phyloP scores from a whole-genome alignment of 2,329 filamentous ascomycete species.

The Talaromyces sp. region DNA sequence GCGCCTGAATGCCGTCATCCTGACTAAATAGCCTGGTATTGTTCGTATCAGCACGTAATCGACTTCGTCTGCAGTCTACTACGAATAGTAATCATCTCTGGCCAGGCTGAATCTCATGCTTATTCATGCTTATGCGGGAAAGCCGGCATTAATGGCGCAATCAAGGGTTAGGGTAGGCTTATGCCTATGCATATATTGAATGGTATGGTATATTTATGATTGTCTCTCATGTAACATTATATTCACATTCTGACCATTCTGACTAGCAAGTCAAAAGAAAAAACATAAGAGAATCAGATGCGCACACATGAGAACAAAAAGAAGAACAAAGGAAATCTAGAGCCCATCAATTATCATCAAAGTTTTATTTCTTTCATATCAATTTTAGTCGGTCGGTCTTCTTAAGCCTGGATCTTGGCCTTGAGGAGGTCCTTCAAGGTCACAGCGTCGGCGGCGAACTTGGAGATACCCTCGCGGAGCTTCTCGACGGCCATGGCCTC shows the following conservation, averaged over 20 bases:
- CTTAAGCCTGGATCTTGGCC: constrained; percentile 67
- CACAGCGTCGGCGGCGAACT: constrained; percentile 93
- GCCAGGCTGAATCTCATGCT: not conserved
- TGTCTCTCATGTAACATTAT: not conserved
- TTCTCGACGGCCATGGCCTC: constrained; percentile 99
- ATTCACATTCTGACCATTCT: constrained; percentile 5
- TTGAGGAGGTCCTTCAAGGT: constrained; percentile 90
- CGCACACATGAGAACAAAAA: not conserved
- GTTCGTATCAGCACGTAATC: not conserved
- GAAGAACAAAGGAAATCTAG: constrained; percentile 1
- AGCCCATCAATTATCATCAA: constrained; percentile 8
- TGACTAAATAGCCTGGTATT: not conserved
- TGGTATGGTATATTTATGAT: too few species aligned
- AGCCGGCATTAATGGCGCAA: not conserved
- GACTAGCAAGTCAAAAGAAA: not conserved
- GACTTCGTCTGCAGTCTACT: too few species aligned
- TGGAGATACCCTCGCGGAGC: constrained; percentile 98
- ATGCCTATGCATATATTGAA: too few species aligned
- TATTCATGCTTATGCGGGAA: too few species aligned
- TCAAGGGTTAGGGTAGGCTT: not conserved
- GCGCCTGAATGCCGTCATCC: not conserved
- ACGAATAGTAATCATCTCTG: not conserved
- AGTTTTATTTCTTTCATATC: constrained; percentile 4
- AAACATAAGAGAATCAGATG: not conserved
- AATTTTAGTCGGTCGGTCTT: not conserved